phyloP scores from a whole-genome alignment of 352 stramenopile genomes.

The Vaucheria bursata region DNA sequence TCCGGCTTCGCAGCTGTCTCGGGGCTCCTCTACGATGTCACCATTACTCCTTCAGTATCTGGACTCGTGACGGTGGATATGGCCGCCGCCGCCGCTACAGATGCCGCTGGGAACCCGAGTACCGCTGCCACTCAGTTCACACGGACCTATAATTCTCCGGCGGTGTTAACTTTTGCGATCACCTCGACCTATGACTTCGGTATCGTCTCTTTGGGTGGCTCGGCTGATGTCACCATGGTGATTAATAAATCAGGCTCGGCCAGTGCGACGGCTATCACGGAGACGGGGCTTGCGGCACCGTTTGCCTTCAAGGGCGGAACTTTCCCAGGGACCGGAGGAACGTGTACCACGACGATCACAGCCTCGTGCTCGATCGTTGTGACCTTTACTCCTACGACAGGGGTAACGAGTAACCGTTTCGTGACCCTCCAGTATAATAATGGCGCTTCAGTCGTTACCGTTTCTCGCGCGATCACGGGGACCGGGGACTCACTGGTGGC shows the following conservation, averaged over 20 bases:
- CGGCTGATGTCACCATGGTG: slow-evolving; percentile 1
- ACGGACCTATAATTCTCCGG: neutral
- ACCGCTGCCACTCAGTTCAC: neutral
- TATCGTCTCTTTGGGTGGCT: neutral
- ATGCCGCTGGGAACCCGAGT: neutral
- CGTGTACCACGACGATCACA: neutral
- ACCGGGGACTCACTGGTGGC: neutral
- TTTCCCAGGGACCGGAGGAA: neutral
- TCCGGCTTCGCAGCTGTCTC: neutral
- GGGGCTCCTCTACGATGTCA: neutral
- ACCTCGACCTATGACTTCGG: neutral
- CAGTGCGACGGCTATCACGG: neutral
- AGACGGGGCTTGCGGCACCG: neutral
- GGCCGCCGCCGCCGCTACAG: neutral
- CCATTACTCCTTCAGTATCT: neutral
- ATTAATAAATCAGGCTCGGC: neutral
- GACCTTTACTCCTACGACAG: neutral
- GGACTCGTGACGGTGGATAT: neutral
- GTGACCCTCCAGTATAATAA: neutral
- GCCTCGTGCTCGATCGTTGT: neutral
- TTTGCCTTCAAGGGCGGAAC: neutral
- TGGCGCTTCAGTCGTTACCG: neutral
- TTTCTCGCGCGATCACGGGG: neutral
- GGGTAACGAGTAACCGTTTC: neutral
- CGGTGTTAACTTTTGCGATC: neutral